Conservation (phyloP, 306 rosid genomes). For the Quercus robur region DNA sequence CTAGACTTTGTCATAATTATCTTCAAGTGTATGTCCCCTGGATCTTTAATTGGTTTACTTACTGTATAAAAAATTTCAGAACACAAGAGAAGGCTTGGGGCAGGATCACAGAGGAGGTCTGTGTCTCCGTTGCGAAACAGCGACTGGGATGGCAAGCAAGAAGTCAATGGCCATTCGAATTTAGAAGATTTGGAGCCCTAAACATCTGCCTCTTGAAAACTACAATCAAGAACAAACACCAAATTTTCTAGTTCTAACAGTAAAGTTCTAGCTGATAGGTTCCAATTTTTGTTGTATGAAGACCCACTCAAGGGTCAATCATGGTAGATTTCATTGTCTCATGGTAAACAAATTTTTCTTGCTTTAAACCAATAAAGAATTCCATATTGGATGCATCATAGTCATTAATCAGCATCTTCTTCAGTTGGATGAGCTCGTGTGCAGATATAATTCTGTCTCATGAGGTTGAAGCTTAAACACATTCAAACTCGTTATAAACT, state of each 20-base stretch:
- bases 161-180: too few relatives aligned
- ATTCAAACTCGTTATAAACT: neutral
- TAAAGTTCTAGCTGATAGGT: slow-evolving; percentile 36
- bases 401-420: neutral
- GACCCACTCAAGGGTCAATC: slow-evolving; percentile 29
- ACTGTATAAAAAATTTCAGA: slow-evolving; percentile 32
- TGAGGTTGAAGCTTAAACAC: neutral
- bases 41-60: slow-evolving; percentile 16
- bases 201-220: slow-evolving; percentile 38
- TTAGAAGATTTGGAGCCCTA: slow-evolving; percentile 35
- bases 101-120: slow-evolving; percentile 27
- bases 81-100: slow-evolving; percentile 53
- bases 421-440: slow-evolving; percentile 7
- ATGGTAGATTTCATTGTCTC: slow-evolving; percentile 27
- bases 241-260: slow-evolving; percentile 26
- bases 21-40: neutral
- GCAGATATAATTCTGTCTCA: slow-evolving; percentile 5
- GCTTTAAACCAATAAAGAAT: slow-evolving; percentile 30
- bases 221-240: slow-evolving; percentile 36
- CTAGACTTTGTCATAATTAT: neutral
- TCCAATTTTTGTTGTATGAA: slow-evolving; percentile 41
- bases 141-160: slow-evolving; percentile 24
- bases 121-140: slow-evolving; percentile 33
- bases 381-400: neutral
- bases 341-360: slow-evolving; percentile 22